phyloP scores from a whole-genome alignment of 2,329 filamentous ascomycete species.

The Neopestalotiopsis clavispora region DNA sequence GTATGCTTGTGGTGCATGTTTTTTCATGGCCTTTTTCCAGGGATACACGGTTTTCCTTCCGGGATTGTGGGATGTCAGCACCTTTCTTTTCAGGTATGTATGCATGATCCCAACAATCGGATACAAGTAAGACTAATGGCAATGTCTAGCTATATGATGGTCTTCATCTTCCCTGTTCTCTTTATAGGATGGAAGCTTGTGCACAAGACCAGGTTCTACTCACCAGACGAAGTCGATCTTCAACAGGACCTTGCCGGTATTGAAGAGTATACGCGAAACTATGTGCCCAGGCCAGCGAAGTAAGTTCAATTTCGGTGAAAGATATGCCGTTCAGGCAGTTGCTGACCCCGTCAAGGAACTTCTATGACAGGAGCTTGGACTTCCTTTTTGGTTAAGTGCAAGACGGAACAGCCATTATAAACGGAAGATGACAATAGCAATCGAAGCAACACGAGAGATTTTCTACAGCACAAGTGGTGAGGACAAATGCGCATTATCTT shows the following conservation, averaged over 20 bases:
- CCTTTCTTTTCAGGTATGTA: constrained; percentile 73
- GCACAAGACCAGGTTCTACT: constrained; percentile 64
- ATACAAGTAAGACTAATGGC: constrained; percentile 1
- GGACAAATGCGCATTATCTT: too few species aligned
- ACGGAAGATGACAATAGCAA: neutral
- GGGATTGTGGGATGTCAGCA: constrained; percentile 68
- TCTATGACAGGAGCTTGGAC: constrained; percentile 2
- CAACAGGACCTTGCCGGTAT: constrained; percentile 66
- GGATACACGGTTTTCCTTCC: constrained; percentile 80
- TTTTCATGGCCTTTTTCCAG: constrained; percentile 75
- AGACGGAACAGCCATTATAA: neutral
- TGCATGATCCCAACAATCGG: neutral
- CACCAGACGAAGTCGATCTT: constrained; percentile 66
- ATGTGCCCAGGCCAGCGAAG: constrained; percentile 58
- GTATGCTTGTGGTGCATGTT: constrained; percentile 65
- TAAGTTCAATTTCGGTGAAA: constrained; percentile 37
- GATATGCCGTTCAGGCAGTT: neutral
- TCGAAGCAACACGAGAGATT: neutral
- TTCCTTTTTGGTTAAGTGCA: constrained; percentile 4
- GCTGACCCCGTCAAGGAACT: neutral
- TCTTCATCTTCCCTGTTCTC: constrained; percentile 71
- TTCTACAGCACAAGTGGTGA: too few species aligned
- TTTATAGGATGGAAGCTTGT: constrained; percentile 75
- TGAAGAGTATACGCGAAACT: constrained; percentile 70
- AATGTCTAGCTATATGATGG: constrained; percentile 66